Evolutionary conservation across 805 yeast species (phyloP), one percentile per base, ranked within the genome.

Genomic region (Kuraishia piskuri): DNA sequence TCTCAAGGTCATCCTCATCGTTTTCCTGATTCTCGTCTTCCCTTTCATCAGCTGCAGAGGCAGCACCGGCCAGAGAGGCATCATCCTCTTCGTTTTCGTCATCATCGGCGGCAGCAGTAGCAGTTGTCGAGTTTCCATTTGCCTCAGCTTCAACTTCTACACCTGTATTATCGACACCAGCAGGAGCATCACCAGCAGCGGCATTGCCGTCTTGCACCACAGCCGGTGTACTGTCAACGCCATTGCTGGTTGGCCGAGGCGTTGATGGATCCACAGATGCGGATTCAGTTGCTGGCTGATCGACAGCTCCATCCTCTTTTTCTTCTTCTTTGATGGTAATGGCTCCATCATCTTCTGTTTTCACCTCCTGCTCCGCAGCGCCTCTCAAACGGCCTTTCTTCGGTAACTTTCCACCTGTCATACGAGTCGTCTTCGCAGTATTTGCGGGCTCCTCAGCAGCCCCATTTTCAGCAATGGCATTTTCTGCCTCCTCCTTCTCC

Each of bases 1-100:
- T 69, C 61, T 90, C 96, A 37, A 87, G 76, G 62, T 88, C 96
- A 53, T 83, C 88, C 50, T 81, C 85, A 52, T 82, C 86, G 23
- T 77, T 77, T 20, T 75, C 78, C 23, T 73, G 71, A 14, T 67
- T 70, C 12, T 65, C 69, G 14, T 62, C 66, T 7, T 62, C 66
- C 19, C 54, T 52, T 2, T 52, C 54, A 17, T 53, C 54, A 12
- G 59, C 57, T 14, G 55, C 76, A 50, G 73, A 75, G 22, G 70
- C 73, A 25, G 68, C 72, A 12, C 40, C 40, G 0, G 75, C 68
- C 6, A 72, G 75, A n/a, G n/a, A n/a, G 2, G 70, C 73, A 25
- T 61, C 69, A 3, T 73, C 77, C 5, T 75, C 76, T 3, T 75
- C 78, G 6, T 71, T 77, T 0, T 76, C 81, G 2, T 74, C 76